Evolutionary conservation across 2,329 filamentous ascomycete species (phyloP), one percentile per base, ranked within the genome.

Genomic region (Akanthomyces lecanii): DNA sequence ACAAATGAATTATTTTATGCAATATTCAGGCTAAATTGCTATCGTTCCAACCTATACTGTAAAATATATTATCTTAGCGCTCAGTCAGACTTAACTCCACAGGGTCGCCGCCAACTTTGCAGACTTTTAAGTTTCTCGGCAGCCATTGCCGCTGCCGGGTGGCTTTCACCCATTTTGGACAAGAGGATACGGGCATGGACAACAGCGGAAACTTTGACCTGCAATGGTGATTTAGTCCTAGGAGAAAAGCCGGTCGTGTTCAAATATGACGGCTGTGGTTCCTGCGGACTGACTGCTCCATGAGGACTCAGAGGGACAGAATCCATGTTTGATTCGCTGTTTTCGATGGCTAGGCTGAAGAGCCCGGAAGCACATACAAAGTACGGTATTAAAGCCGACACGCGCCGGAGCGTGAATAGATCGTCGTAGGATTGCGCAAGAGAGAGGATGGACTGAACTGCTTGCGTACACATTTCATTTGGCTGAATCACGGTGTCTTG

Each of bases 341-440:
- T 48, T 45, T 63, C 56, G 21, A 63, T 50, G 18, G 47, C 56
- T 2, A 65, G 33, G 25, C 64, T 56, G 25, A 60, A 60, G 18
- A 64, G 45, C 5, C 64, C 66, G 2, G 66, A 51, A 3, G 64
- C 63, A 50, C 57, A 65, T 11, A 67, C 51, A 50, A 67, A 67
- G 40, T 65, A 65, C 3, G 65, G 65, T 5, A 66, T 28, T 6
- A 65, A 36, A 14, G 45, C 63, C 0, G 66, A 65, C 18, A 67
- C 65, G 33, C 66, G 68, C 2, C 62, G 56, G 0, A 69, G 57
- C 0, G 63, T 64, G 21, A 69, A 70, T 16, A 69, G 54, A 23
- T 66, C 63, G 18, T 62, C 66, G 51, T 70, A 65, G 21, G 65
- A 67, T 23, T 66, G 64, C 5, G 64, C 48, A 12, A 67, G 61